A percentile compares a stretch with the other conserved stretches of the same genome.
Conservation (phyloP, 2,329 filamentous ascomycete species). For the Cladophialophora exuberans region DNA sequence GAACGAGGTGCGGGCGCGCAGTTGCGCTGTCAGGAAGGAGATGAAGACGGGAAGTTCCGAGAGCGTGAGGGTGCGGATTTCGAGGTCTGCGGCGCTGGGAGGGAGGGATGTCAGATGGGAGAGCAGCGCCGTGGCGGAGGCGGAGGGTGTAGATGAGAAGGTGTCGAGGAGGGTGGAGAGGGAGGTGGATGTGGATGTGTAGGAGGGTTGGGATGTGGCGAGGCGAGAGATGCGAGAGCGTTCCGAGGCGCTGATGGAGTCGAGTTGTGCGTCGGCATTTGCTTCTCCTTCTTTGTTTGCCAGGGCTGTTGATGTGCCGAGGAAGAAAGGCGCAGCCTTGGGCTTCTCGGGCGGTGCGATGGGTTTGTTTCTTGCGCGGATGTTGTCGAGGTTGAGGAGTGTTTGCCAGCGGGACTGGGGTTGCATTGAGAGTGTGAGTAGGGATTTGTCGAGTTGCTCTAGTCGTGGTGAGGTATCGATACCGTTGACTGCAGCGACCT, state of each 20-base stretch:
- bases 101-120: conserved; percentile 78
- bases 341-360: conserved; percentile 88
- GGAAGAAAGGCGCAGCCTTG: conserved; percentile 94
- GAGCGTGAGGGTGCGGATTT: conserved; percentile 79
- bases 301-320: conserved; percentile 63
- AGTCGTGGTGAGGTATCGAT: conserved; percentile 56
- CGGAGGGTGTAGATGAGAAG: not conserved
- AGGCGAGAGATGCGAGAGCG: conserved; percentile 71
- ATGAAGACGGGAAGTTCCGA: conserved; percentile 82
- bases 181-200: not conserved
- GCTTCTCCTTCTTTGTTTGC: conserved; percentile 25
- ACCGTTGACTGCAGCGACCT: conserved; percentile 48
- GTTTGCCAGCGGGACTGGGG: conserved; percentile 95
- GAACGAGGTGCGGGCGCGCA: conserved; percentile 74
- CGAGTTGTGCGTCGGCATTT: conserved; percentile 31
- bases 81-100: conserved; percentile 85
- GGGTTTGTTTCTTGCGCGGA: conserved; percentile 90
- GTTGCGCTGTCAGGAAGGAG: conserved; percentile 71
- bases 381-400: conserved; percentile 85
- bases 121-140: conserved; percentile 70
- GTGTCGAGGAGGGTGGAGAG: conserved; percentile 5
- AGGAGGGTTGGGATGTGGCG: conserved; percentile 55
- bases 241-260: conserved; percentile 46
- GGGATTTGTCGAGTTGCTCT: conserved; percentile 78
- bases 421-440: conserved; percentile 86